Evolutionary conservation across 2,329 filamentous ascomycete species (phyloP).

Genomic region (Hypoxylon sp.): DNA sequence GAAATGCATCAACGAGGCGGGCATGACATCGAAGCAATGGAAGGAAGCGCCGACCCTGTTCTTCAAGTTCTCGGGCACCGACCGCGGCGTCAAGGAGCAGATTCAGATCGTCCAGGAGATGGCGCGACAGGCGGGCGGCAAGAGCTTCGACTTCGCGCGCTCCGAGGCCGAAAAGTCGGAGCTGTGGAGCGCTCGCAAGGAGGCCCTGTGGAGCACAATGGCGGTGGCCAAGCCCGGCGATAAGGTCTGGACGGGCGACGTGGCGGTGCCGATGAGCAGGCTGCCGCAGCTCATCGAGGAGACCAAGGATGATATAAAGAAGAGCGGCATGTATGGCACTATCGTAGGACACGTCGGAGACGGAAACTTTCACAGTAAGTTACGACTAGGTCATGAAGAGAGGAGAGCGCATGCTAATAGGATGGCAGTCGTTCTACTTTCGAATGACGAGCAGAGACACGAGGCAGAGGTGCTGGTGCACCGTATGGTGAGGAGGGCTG

Average conservation of each 20-base stretch:
- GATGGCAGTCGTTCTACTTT: conserved; percentile 59
- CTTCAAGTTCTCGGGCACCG: conserved; percentile 74
- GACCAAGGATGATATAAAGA: conserved; percentile 69
- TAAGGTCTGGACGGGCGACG: conserved; percentile 85
- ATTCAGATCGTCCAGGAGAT: conserved; percentile 54
- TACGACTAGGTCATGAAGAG: not conserved
- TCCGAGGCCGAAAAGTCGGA: conserved; percentile 74
- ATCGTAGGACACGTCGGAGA: conserved; percentile 79
- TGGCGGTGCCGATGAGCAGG: conserved; percentile 80
- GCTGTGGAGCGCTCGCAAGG: conserved; percentile 84
- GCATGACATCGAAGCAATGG: conserved; percentile 66
- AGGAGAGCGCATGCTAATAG: conserved; percentile 26
- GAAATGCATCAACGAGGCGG: conserved; percentile 61
- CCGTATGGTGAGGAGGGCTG: conserved; percentile 84
- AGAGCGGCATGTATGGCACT: conserved; percentile 64
- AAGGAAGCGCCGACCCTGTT: conserved; percentile 72
- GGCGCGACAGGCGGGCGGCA: conserved; percentile 60
- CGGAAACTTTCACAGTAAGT: conserved; percentile 76
- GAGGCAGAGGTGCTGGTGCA: conserved; percentile 77
- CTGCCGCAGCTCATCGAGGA: conserved; percentile 80
- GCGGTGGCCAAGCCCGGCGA: conserved; percentile 70
- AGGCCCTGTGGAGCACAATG: conserved; percentile 83
- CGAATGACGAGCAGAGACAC: conserved; percentile 70
- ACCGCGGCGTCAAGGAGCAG: conserved; percentile 78
- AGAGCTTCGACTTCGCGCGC: conserved; percentile 80